These are phyloP conservation scores for Clonostachys chloroleuca DNA, from an alignment of 2,329 filamentous ascomycete species.

Conservation along the genomic window DNA sequence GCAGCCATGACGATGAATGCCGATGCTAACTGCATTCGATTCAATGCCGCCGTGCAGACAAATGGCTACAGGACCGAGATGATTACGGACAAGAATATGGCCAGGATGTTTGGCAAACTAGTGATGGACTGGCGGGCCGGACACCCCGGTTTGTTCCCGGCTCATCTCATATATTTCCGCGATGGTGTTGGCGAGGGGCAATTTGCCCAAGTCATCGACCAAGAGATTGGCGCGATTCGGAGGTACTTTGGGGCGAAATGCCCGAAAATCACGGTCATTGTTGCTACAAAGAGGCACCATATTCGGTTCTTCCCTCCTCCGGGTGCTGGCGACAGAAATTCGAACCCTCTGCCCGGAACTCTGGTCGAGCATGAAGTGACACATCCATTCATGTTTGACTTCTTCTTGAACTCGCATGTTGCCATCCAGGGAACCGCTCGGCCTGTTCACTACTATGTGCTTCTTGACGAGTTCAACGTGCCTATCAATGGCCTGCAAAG, in stretches of 20 bases:
- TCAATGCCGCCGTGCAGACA: constrained; percentile 73
- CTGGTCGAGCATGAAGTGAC: constrained; percentile 88
- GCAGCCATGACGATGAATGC: constrained; percentile 83
- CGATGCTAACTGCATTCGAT: constrained; percentile 68
- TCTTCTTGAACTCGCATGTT: constrained; percentile 58
- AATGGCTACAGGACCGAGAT: constrained; percentile 83
- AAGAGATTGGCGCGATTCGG: constrained; percentile 74
- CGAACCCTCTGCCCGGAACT: constrained; percentile 81
- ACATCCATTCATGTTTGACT: constrained; percentile 86
- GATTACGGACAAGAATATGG: constrained; percentile 62
- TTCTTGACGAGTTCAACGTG: constrained; percentile 74
- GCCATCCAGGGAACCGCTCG: constrained; percentile 94
- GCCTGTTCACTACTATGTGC: constrained; percentile 87
- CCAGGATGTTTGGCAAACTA: constrained; percentile 60
- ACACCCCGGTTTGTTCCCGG: constrained; percentile 41
- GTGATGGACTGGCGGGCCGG: constrained; percentile 60
- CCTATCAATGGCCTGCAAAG: constrained; percentile 68
- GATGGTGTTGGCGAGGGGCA: constrained; percentile 90
- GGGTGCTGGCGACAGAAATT: constrained; percentile 64
- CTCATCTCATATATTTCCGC: constrained; percentile 86
- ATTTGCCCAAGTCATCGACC: constrained; percentile 71
- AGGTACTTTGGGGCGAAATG: constrained; percentile 47
- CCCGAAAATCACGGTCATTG: constrained; percentile 76
- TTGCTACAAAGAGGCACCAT: constrained; percentile 92
- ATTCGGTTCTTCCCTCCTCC: constrained; percentile 77